Conservation (phyloP, 352 stramenopile species). For the Pythium monospermum region DNA sequence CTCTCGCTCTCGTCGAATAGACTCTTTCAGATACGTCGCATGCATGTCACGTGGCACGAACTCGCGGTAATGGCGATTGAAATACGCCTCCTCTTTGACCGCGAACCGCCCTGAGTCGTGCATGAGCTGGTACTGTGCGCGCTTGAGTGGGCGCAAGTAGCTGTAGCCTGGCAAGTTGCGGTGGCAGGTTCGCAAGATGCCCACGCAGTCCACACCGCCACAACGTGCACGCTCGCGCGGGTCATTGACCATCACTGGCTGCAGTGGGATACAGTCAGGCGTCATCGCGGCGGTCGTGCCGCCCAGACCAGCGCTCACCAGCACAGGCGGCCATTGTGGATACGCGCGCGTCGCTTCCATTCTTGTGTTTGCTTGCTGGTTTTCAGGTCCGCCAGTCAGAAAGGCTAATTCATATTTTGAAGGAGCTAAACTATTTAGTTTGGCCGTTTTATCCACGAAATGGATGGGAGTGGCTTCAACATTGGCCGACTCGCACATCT, state of each 20-base stretch:
- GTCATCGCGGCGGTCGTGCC: constrained; percentile 35
- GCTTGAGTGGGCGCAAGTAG: constrained; percentile 45
- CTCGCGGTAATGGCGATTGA: constrained; percentile 30
- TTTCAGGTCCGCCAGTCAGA: too few relatives aligned
- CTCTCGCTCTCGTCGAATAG: constrained; percentile 22
- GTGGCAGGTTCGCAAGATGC: constrained; percentile 42
- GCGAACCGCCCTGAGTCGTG: not conserved
- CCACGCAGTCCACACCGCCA: constrained; percentile 41
- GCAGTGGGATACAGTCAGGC: constrained; percentile 46
- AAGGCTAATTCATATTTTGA: too few relatives aligned
- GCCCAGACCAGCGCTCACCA: constrained; percentile 43
- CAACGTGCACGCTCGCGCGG: constrained; percentile 27
- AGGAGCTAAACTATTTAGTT: too few relatives aligned
- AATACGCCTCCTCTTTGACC: constrained; percentile 8
- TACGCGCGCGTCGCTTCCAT: constrained; percentile 63
- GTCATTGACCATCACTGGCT: constrained; percentile 47
- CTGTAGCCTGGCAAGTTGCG: constrained; percentile 52
- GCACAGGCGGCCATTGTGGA: constrained; percentile 44
- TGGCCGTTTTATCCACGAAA: too few relatives aligned
- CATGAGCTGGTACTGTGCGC: constrained; percentile 21
- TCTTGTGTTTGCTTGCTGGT: not conserved
- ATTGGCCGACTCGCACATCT: too few relatives aligned
- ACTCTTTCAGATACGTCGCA: not conserved
- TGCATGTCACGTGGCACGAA: constrained; percentile 42
- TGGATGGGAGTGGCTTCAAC: too few relatives aligned